phyloP scores from a whole-genome alignment of 2,329 filamentous ascomycete species.

The Aspergillus sp. region DNA sequence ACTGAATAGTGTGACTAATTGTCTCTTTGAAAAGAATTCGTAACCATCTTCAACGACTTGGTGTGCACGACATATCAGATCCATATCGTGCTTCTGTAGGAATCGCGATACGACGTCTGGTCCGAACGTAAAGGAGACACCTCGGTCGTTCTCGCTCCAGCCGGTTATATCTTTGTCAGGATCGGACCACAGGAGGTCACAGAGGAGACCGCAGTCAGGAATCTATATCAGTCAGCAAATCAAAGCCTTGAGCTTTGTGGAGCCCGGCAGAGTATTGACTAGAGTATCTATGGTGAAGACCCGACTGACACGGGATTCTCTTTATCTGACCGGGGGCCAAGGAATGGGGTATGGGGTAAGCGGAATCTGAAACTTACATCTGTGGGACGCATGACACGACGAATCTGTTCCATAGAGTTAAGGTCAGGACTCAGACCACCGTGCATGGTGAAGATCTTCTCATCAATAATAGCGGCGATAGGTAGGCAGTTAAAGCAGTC shows the following conservation, averaged over 20 bases:
- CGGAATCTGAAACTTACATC: conserved; percentile 68
- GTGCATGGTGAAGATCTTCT: conserved; percentile 99
- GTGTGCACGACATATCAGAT: conserved; percentile 96
- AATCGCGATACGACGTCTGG: conserved; percentile 97
- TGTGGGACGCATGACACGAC: conserved; percentile 96
- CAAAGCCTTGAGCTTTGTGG: conserved; percentile 32
- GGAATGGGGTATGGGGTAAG: neutral
- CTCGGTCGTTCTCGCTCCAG: conserved; percentile 98
- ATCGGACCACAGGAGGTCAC: conserved; percentile 97
- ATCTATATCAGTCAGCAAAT: conserved; percentile 64
- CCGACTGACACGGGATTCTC: neutral
- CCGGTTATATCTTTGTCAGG: conserved; percentile 99
- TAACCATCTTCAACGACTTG: conserved; percentile 99
- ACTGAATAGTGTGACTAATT: conserved; percentile 95
- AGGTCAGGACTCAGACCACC: conserved; percentile 94
- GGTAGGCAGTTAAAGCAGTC: conserved; percentile 99
- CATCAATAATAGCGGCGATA: conserved; percentile 97
- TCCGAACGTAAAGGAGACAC: conserved; percentile 97
- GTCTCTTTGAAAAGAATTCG: conserved; percentile 98
- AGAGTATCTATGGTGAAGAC: conserved; percentile 2
- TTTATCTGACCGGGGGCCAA: neutral
- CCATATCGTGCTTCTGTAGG: conserved; percentile 99
- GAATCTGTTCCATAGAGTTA: conserved; percentile 99
- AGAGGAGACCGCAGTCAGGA: conserved; percentile 94
- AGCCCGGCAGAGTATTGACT: conserved; percentile 22